Base-by-base conservation (phyloP, 2,329 filamentous ascomycete species). In the Aulographum hederae region DNA sequence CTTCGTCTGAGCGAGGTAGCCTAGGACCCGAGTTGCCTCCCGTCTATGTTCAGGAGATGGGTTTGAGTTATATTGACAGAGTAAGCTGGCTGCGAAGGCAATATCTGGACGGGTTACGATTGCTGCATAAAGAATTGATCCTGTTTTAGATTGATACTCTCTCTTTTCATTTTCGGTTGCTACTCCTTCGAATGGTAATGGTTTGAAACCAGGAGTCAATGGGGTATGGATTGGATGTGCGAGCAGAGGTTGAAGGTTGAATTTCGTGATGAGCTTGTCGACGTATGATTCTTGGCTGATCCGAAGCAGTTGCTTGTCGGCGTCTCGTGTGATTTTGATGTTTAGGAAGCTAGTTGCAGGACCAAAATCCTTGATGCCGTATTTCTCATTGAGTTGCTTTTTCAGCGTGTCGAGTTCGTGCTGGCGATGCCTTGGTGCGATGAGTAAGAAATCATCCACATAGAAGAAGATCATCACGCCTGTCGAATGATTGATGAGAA, bases 291-390 rank as follows among this genome's bases (percentile, higher is more conserved):
- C 18, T 31, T 36, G 18, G 23, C 32, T 30, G 15, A 36, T 33
- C 32, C 18, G 34, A 17, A 34, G 34, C 34, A 34, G 33, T 23
- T 34, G 30, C 12, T 26, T 28, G 30, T 28, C 31, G 11, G 28
- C 29, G 18, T 36, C 27, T 11, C 32, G 18, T 13, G 30, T 26
- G 20, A 36, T 36, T 4, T 27, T 26, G 18, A 36, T 36, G 18
- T 34, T 34, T 6, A 36, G 32, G 25, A 36, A 36, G 32, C 26
- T 34, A 27, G 26, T 30, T 34, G 18, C 31, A 18, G 33, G 11
- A 16, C 34, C 26, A 4, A 36, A 23, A 36, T 36, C 34, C 21
- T 36, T 36, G 18, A 36, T 36, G 26, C 27, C 18, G 20, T 36
- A 36, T 16, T 30, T 30, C 4, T 23, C 28, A 5, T 34, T 34